phyloP scores from a whole-genome alignment of 2,329 filamentous ascomycete genomes.

The Cyanodermella asteris region DNA sequence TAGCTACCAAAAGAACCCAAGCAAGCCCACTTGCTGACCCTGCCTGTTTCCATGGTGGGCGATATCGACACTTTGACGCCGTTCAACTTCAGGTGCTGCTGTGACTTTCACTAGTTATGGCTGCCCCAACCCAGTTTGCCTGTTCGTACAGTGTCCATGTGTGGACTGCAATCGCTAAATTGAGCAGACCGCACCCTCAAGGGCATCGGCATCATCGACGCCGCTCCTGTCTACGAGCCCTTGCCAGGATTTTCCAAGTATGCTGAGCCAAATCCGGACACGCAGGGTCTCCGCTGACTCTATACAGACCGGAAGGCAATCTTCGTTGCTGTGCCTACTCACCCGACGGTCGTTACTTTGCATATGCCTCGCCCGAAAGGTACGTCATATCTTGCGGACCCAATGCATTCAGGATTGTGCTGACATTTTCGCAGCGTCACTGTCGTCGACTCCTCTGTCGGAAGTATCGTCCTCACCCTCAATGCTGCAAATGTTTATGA shows the following conservation, averaged over 20 bases:
- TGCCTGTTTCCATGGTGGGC: too few relatives aligned
- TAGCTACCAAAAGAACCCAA: too few relatives aligned
- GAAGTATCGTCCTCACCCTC: slow-evolving; percentile 52
- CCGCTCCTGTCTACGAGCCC: slow-evolving; percentile 66
- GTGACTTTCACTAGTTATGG: slow-evolving; percentile 91
- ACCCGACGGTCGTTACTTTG: slow-evolving; percentile 85
- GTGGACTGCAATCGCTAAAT: background rate
- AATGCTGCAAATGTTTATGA: slow-evolving; percentile 75
- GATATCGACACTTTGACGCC: slow-evolving; percentile 8
- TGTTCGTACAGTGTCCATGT: slow-evolving; percentile 27
- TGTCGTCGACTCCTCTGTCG: slow-evolving; percentile 61
- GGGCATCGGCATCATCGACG: slow-evolving; percentile 83
- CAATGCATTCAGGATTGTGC: slow-evolving; percentile 1
- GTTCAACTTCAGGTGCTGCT: slow-evolving; percentile 16
- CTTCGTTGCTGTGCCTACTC: slow-evolving; percentile 90
- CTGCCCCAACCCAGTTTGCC: slow-evolving; percentile 79
- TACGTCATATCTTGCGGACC: slow-evolving; percentile 15
- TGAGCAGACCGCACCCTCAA: slow-evolving; percentile 72
- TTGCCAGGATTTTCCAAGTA: slow-evolving; percentile 55
- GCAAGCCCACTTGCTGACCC: too few relatives aligned
- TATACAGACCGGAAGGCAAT: slow-evolving; percentile 64
- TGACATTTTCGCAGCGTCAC: slow-evolving; percentile 35
- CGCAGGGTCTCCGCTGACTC: background rate
- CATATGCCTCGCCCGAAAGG: slow-evolving; percentile 71
- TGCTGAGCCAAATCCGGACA: slow-evolving; percentile 2